Percentiles rank a stretch among this genome's conserved stretches.
Evolutionary conservation across 73 alveolate genomes (phyloP).

Genomic region (Diophrys appendiculata): DNA sequence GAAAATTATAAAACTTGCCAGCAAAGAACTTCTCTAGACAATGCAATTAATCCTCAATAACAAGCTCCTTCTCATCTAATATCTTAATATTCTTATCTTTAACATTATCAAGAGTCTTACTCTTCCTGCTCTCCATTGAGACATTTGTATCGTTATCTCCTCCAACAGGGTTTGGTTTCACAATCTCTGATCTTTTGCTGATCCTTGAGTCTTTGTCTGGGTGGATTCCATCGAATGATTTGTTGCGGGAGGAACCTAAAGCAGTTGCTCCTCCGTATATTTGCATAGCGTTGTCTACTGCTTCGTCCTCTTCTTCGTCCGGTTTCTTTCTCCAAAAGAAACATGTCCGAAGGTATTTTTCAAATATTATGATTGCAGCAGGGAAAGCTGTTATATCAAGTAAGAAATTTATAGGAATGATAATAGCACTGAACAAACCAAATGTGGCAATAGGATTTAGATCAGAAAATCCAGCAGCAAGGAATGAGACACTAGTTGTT

Average conservation of each 20-base stretch:
- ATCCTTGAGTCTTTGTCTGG: neutral
- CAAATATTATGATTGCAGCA: constrained; percentile 10
- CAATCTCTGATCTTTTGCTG: neutral
- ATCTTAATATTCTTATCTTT: neutral
- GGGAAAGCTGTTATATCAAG: constrained; percentile 11
- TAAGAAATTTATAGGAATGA: constrained; percentile 3
- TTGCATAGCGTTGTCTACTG: neutral
- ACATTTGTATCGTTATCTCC: neutral
- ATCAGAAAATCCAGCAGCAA: constrained; percentile 14
- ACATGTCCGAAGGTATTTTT: neutral
- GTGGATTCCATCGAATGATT: no score
- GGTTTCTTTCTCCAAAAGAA: neutral
- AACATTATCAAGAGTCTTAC: neutral
- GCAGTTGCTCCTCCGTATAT: no score
- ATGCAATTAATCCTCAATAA: neutral
- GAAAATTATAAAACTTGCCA: neutral
- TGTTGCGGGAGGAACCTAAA: no score
- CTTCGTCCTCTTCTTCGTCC: neutral
- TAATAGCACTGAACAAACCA: constrained; percentile 7
- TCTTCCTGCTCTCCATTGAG: neutral
- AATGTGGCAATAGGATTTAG: constrained; percentile 17
- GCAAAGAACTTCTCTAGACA: constrained; percentile 20
- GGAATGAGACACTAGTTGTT: constrained; percentile 12
- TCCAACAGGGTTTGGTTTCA: neutral
- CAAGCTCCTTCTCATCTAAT: neutral